Conservation (phyloP, 306 rosid species). For the Mimosa bimucronata region DNA sequence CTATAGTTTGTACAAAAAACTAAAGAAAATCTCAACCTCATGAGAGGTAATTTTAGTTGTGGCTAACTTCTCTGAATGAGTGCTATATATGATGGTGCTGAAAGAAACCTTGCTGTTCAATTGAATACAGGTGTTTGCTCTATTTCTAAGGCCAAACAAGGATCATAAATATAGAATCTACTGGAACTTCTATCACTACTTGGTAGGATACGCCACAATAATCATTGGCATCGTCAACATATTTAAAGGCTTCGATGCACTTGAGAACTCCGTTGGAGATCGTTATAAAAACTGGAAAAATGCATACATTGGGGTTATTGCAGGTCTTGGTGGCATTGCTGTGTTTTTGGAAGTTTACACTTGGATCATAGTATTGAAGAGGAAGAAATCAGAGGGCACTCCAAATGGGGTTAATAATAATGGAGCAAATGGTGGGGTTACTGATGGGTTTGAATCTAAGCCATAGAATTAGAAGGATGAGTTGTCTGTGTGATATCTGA, state of each 20-base stretch:
- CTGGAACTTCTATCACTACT: slow-evolving; percentile 80
- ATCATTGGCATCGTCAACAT: slow-evolving; percentile 63
- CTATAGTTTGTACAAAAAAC: not conserved
- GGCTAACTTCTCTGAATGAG: not conserved
- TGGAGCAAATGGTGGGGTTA: slow-evolving; percentile 42
- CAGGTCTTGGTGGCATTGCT: slow-evolving; percentile 67
- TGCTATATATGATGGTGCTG: not conserved
- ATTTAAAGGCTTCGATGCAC: slow-evolving; percentile 61
- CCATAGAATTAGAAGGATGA: slow-evolving; percentile 23
- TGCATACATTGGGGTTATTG: slow-evolving; percentile 67
- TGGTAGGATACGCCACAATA: slow-evolving; percentile 67
- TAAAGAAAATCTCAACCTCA: not conserved
- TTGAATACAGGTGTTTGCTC: slow-evolving; percentile 70
- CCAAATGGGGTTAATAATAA: slow-evolving; percentile 22
- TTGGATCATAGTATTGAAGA: slow-evolving; percentile 56
- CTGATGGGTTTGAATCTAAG: slow-evolving; percentile 43
- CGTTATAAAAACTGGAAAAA: slow-evolving; percentile 68
- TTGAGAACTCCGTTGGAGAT: slow-evolving; percentile 42
- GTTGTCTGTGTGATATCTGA: not conserved
- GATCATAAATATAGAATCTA: slow-evolving; percentile 77
- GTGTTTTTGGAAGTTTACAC: slow-evolving; percentile 63
- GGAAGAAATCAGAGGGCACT: slow-evolving; percentile 41
- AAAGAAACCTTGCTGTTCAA: not conserved
- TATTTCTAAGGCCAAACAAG: slow-evolving; percentile 84
- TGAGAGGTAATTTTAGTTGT: too few relatives aligned